Evolutionary conservation across 2,329 filamentous ascomycete genomes (phyloP), one percentile per base, ranked within the genome.

Genomic region (Diplodia seriata): DNA sequence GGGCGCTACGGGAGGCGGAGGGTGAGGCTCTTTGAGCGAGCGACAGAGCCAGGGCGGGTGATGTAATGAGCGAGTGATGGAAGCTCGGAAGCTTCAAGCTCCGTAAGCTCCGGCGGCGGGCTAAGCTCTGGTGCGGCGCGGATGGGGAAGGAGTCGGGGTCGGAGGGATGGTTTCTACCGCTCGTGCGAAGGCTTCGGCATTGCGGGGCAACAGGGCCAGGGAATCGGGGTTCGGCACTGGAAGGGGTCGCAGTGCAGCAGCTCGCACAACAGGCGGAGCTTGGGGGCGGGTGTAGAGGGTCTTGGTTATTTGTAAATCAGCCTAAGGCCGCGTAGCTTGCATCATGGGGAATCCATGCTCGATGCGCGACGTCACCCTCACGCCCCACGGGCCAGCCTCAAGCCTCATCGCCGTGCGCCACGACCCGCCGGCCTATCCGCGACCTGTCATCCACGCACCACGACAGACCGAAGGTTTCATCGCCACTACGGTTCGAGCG

Each of bases 261-360:
- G 29, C 20, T 38, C 12, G 43, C 47, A 23, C 47, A 50, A 8
- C 59, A 51, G 59, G 59, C 40, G 31, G n/a, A 47, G 43, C 43
- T 47, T n/a, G 29, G 23, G n/a, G 40, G 29, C 23, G 43, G 59
- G 43, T 5, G 62, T 29, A 29, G 31, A 50, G 38, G 50, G 62
- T 38, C 43, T 56, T 64, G 50, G 62, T 38, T 43, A 40, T 64
- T 65, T 65, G 62, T 55, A 65, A 65, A 55, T 12, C 61, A 29
- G 61, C 61, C 47, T 53, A 33, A 53, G 61, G 47, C 59, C 9
- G n/a, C 36, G 20, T n/a, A 43, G 47, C 61, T 64, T 64, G 47
- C 61, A 54, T 64, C 49, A 64, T 64, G 61, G 61, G 62, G 43
- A 36, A 33, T 38, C 62, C 38, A 65, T 54, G 62, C 62, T 43